Base-by-base conservation (phyloP, 306 rosid species). In the Dalbergia oliveri region DNA sequence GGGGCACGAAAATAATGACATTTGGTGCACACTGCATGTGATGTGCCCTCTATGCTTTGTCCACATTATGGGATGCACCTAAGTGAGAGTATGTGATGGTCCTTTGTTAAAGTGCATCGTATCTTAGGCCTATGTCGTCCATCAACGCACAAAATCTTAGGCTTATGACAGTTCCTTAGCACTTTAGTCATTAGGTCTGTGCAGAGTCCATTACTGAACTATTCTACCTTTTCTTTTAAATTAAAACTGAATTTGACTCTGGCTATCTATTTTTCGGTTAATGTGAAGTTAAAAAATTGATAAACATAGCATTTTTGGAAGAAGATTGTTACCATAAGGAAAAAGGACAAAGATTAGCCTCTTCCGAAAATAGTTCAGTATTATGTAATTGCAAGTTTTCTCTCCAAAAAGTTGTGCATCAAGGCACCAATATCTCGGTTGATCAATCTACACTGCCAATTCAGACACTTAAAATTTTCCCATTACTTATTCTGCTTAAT, bases 21-120 rank as follows among this genome's bases (percentile, higher is more conserved):
- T 3, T 70, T 76, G 73, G 73, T 47, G 69, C 87, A 37, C 41
- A 37, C 23, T 21, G 41, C 41, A 37, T 37, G 41, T 37, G 41
- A 90, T 87, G 91, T 91, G 94, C 86, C 71, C 53, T 79, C 84
- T 79, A 47, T 73, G 56, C 75, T 50, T 76, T 75, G 90, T 82
- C 85, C 73, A 65, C 8, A 16, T 51, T 31, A 12, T 10, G 39
- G 76, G 80, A 56, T 10, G 34, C 87, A 54, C 61, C 79, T 47
- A 43, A 66, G 50, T 44, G 6, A 44, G 41, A 37, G 41, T 37
- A 26, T 26, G 31, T 26, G 5, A 37, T 4, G 41, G 1, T 12
- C 11, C 59, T 3, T 3, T 49, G 14, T 31, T 16, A 56, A 75
- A 23, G 4, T 45, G 70, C 31, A 9, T 9, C 50, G 13, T 11